These are phyloP conservation scores for Gautieria morchelliformis DNA, from an alignment of 768 basidiomycete species.

Conservation along the genomic window DNA sequence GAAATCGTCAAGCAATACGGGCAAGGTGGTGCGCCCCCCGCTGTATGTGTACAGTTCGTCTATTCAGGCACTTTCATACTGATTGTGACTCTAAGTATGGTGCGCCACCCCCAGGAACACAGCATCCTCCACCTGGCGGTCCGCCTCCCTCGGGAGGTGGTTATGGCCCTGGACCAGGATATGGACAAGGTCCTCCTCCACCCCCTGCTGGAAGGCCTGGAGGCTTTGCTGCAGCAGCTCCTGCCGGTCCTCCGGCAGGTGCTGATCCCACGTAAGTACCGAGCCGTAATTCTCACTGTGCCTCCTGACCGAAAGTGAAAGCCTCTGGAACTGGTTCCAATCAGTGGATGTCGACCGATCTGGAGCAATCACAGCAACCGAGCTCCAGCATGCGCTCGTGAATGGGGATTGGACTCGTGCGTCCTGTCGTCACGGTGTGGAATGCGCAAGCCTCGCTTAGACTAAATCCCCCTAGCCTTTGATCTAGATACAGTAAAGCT, in stretches of 20 bases:
- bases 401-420: slow-evolving; percentile 71
- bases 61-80: not conserved
- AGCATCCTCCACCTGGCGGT: not conserved
- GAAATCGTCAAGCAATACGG: not conserved
- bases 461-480: slow-evolving; percentile 30
- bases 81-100: not conserved
- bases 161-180: not conserved
- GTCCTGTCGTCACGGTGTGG: slow-evolving; percentile 19
- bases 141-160: not conserved
- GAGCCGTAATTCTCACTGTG: not conserved
- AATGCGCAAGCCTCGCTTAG: not conserved
- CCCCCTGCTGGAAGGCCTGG: slow-evolving; percentile 17
- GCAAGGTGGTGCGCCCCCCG: not conserved
- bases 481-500: slow-evolving; percentile 83
- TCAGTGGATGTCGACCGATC: slow-evolving; percentile 64
- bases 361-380: slow-evolving; percentile 49
- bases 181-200: not conserved
- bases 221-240: slow-evolving; percentile 20
- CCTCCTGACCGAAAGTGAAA: slow-evolving; percentile 17
- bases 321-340: slow-evolving; percentile 66
- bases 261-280: slow-evolving; percentile 64
- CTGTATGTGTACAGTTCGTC: not conserved
- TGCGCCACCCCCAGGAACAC: not conserved
- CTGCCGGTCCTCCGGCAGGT: slow-evolving; percentile 45
- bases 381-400: slow-evolving; percentile 45